phyloP scores from a whole-genome alignment of 306 rosid species.

The Canavalia ensiformis region DNA sequence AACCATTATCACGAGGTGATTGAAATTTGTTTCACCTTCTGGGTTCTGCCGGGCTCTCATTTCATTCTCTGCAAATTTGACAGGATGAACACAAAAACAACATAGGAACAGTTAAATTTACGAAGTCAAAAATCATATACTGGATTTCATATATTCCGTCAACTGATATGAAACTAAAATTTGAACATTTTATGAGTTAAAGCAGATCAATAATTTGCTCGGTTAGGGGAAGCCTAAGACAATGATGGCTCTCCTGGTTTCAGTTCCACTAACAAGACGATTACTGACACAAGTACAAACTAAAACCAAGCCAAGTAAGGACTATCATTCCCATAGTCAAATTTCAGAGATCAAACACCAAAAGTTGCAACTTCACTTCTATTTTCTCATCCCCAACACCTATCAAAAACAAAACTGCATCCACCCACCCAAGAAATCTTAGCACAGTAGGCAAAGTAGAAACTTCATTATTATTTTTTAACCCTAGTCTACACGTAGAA shows the following conservation, averaged over 20 bases:
- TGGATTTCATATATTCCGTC: slow-evolving; percentile 1
- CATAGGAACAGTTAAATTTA: not conserved
- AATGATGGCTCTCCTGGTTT: not conserved
- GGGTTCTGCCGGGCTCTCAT: slow-evolving; percentile 26
- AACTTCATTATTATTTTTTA: not conserved
- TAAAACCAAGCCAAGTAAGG: not conserved
- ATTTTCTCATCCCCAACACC: too few relatives aligned
- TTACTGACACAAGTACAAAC: not conserved
- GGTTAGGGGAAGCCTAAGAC: slow-evolving; percentile 1
- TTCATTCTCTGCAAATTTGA: slow-evolving; percentile 49
- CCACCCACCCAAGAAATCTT: too few relatives aligned
- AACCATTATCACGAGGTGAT: slow-evolving; percentile 44
- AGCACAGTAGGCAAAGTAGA: too few relatives aligned
- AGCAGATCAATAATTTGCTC: not conserved
- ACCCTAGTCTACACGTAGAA: not conserved
- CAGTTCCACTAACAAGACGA: slow-evolving; percentile 17
- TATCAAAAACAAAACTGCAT: too few relatives aligned
- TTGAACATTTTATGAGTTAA: not conserved
- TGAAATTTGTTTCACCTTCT: slow-evolving; percentile 47
- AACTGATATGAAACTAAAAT: slow-evolving; percentile 30
- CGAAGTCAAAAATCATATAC: slow-evolving; percentile 9
- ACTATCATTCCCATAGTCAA: too few relatives aligned
- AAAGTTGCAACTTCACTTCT: too few relatives aligned
- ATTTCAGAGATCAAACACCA: too few relatives aligned
- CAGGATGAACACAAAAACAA: slow-evolving; percentile 35